phyloP scores from a whole-genome alignment of 139 green algal genomes.

The Chlorella sp. region DNA sequence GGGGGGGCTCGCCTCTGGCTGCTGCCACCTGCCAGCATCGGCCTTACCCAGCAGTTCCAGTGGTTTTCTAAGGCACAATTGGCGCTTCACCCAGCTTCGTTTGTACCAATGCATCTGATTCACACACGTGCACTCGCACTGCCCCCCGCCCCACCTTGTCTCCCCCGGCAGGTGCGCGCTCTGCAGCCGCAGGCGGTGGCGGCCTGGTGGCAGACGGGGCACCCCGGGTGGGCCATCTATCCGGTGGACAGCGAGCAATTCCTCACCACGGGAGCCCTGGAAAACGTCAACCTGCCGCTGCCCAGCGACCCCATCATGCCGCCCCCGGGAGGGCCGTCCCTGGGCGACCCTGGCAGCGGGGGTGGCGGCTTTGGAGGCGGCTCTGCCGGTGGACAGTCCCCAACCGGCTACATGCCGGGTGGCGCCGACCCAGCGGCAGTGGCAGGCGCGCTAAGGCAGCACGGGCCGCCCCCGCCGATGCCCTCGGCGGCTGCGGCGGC shows the following conservation, averaged over 20 bases:
- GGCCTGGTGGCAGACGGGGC: conserved; percentile 80
- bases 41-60: too few species aligned
- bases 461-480: background rate
- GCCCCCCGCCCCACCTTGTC: too few species aligned
- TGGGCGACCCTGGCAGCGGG: too few species aligned
- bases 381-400: background rate
- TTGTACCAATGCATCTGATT: too few species aligned
- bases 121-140: too few species aligned
- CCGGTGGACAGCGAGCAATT: conserved; percentile 80
- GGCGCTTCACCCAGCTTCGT: too few species aligned
- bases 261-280: conserved; percentile 60
- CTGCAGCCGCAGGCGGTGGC: conserved; percentile 75
- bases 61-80: too few species aligned
- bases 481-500: background rate
- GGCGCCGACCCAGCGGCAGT: background rate
- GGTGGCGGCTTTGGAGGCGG: background rate
- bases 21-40: background rate
- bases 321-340: background rate
- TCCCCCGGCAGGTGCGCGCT: conserved; percentile 51
- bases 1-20: background rate
- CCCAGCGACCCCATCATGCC: background rate
- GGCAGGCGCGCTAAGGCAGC: background rate
- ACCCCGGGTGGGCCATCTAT: conserved; percentile 89
- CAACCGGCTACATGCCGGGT: background rate
- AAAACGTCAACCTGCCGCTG: conserved; percentile 34